Base-by-base conservation (phyloP, 306 rosid species). In the Astragalus glycyphyllos region DNA sequence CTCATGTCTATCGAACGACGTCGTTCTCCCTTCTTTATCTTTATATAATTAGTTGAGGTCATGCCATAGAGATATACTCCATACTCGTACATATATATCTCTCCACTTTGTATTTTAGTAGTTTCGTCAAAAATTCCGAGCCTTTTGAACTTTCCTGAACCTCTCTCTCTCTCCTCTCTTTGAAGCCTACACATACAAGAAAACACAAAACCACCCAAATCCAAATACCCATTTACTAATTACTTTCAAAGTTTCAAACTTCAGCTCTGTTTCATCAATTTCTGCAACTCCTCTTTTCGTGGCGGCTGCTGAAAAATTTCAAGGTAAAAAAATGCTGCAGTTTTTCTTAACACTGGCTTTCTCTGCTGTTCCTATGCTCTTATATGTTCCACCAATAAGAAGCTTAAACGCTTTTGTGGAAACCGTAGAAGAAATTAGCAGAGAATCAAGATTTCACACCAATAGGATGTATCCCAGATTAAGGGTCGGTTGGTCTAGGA, bases 341-440 rank as follows among this genome's bases (percentile, higher is more conserved):
- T 15, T 88, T 69, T 77, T 91, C 71, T 77, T 91, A 9, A 74
- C 96, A 8, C 68, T 91, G 68, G 97, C 89, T 67, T 84, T 90
- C 80, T 85, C 90, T 4, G 90, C 88, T 1, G 81, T 65, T 41
- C 98, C 97, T 57, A 23, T 93, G 74, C 83, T 84, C 11, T 90
- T 93, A 5, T 90, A 90, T 65, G 40, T 93, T 63, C 97, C 96
- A 29, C 97, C 98, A 1, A 3, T 91, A 14, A 83, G 98, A 61
- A 89, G 76, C 82, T 79, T 93, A 3, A 93, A 65, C 67, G 84
- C 73, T 11, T 87, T 93, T 53, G 86, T 90, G 1, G 92, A 83
- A 65, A 71, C 84, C 73, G 68, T 93, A 70, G 92, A 90, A 66
- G 93, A 85, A 1, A 26, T 85, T 1, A 8, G 62, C 4, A 81